A percentile compares a stretch with the other conserved stretches of the same genome.
phyloP scores from a whole-genome alignment of 75 land plant species.

The Larix kaempferi region DNA sequence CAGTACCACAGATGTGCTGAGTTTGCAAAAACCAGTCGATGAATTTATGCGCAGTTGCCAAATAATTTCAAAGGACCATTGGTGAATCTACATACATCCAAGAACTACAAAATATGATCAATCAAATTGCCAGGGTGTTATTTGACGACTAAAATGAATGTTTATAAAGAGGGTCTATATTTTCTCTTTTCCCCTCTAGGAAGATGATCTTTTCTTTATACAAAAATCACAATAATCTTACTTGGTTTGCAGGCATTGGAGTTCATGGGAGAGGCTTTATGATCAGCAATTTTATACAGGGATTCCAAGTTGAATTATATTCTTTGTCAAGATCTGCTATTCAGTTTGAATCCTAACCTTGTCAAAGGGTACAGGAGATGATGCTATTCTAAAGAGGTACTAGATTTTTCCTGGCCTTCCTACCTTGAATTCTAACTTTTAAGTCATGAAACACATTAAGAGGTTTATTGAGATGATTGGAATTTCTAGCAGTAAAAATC shows the following conservation, averaged over 20 bases:
- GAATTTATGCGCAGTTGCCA: no score
- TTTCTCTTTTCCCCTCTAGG: no score
- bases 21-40: no score
- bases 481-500: background rate
- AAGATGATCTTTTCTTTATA: background rate
- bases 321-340: background rate
- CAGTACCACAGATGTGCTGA: no score
- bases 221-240: background rate
- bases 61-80: no score
- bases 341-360: background rate
- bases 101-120: no score
- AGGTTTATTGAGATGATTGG: background rate
- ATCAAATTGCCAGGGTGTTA: no score
- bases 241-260: background rate
- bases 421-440: background rate
- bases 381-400: background rate
- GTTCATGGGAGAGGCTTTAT: background rate
- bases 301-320: background rate
- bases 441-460: background rate
- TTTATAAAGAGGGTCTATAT: no score
- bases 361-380: background rate
- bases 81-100: no score
- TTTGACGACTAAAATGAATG: no score
- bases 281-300: background rate
- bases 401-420: background rate